Base-by-base conservation (phyloP, 2,329 filamentous ascomycete species). In the Cladophialophora yegresii region DNA sequence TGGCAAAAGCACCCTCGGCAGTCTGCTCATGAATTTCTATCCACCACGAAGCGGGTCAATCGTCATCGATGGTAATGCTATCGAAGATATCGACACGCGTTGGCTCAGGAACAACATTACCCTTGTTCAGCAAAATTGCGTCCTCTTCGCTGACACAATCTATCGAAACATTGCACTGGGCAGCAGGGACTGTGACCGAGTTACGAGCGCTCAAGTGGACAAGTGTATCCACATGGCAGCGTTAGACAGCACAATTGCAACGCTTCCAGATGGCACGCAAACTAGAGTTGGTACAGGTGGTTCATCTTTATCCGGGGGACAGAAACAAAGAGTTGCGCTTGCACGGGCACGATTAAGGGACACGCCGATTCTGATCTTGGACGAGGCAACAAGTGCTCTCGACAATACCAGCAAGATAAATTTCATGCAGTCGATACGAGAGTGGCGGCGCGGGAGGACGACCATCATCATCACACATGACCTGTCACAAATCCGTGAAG, bases 391-490 rank as follows among this genome's bases (percentile, higher is more conserved):
- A 0, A 95, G 91, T 75, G 91, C 91, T 0, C 79, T 98, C 9
- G 93, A 98, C 71, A 85, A 87, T n/a, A 81, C 84, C 9, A 93
- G 84, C 62, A 84, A 88, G 66, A 78, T 78, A 0, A 76, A 87
- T 12, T 84, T 96, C 43, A 88, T 96, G 82, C 85, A 89, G 49
- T 85, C 87, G 0, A 88, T 97, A 58, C 83, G 91, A 7, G 73
- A 83, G 22, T 97, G 92, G 93, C 84, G 95, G 23, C 80, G 78
- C 40, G 88, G 85, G 0, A 95, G 91, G 74, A 97, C 93, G 0
- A 98, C 93, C 0, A 90, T 98, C 58, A 86, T 98, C 69, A 93
- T 98, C 71, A 97, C 95, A 0, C 93, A 98, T 72, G 92, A 98
- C 68, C 84, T 95, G 33, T 84, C 86, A 0, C 89, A 93, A 69